These are phyloP conservation scores for Alternaria triticimaculans DNA, from an alignment of 2,329 filamentous ascomycete species.

Conservation along the genomic window DNA sequence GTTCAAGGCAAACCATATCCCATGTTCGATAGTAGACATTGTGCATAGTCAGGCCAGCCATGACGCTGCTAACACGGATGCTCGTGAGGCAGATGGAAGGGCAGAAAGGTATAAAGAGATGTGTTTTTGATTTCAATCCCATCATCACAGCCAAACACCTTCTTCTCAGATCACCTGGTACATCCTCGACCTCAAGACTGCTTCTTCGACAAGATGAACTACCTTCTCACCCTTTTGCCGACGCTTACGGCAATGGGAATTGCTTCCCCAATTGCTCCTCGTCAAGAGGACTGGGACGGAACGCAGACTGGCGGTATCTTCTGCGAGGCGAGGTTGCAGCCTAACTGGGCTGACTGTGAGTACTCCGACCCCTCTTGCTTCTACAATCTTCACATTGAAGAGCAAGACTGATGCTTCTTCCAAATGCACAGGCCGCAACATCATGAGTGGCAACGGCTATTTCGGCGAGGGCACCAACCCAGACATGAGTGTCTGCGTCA, in stretches of 20 bases:
- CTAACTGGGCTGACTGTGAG: not conserved
- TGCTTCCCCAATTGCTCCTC: not conserved
- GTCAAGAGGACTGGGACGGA: not conserved
- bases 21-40: not conserved
- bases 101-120: not conserved
- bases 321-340: not conserved
- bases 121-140: not conserved
- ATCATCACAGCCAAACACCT: not conserved
- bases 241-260: not conserved
- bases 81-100: not conserved
- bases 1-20: not conserved
- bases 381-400: not conserved
- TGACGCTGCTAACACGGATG: not conserved
- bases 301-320: not conserved
- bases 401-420: not conserved
- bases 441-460: not conserved
- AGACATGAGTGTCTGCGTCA: not conserved
- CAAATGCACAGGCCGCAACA: not conserved
- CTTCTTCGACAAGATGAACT: not conserved
- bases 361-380: not conserved
- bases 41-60: not conserved
- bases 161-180: not conserved
- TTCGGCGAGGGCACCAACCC: not conserved
- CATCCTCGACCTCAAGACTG: not conserved
- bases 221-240: not conserved